Conservation (phyloP, 177 flowering plant genomes). For the Vitis hybrid region DNA sequence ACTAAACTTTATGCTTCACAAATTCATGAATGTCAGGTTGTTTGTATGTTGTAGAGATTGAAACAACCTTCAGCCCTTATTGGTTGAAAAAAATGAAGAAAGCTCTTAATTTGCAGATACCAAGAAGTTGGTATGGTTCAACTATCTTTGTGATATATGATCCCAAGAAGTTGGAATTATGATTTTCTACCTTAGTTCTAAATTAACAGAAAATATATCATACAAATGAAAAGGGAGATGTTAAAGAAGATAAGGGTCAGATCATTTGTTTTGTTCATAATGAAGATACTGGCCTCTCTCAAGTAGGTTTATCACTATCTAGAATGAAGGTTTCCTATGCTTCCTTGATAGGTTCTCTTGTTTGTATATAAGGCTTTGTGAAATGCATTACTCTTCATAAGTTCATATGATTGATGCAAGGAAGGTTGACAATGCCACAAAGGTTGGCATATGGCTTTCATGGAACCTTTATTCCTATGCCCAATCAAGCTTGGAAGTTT, state of each 20-base stretch:
- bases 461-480: not conserved
- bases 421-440: conserved; percentile 22
- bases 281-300: conserved; percentile 33
- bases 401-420: conserved; percentile 26
- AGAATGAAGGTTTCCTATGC: not conserved
- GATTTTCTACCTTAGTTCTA: no score
- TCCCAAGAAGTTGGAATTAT: no score
- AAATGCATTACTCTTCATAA: conserved; percentile 6
- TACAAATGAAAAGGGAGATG: conserved; percentile 6
- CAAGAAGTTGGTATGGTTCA: no score
- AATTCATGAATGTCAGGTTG: no score
- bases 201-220: not conserved
- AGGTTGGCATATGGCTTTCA: conserved; percentile 44
- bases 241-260: conserved; percentile 44
- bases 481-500: not conserved
- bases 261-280: conserved; percentile 37
- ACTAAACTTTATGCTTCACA: no score
- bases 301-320: conserved; percentile 8
- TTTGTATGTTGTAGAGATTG: no score
- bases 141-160: no score
- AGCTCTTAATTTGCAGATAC: no score
- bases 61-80: no score
- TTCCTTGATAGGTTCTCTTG: not conserved
- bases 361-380: not conserved
- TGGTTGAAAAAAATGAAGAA: no score